These are phyloP conservation scores for Steccherinum ochraceum DNA, from an alignment of 768 basidiomycete genomes.

Conservation along the genomic window DNA sequence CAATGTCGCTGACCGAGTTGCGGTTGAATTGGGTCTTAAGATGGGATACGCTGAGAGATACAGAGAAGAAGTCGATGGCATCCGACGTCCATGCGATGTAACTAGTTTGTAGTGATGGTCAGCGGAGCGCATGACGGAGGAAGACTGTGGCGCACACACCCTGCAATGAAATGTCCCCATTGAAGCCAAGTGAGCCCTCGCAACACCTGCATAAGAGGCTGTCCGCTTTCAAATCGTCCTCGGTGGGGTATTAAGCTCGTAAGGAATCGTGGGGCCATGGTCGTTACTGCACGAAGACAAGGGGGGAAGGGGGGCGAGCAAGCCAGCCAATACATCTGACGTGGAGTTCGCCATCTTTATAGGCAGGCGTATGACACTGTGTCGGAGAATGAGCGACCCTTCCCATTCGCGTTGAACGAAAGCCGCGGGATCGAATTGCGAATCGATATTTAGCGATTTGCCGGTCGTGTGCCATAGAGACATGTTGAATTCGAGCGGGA, in stretches of 20 bases:
- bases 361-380: too few species aligned
- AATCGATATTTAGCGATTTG: too few species aligned
- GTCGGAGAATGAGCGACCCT: too few species aligned
- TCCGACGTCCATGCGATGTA: conserved; percentile 88
- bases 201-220: conserved; percentile 40
- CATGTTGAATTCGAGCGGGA: too few species aligned
- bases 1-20: conserved; percentile 34
- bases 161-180: conserved; percentile 53
- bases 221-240: conserved; percentile 30
- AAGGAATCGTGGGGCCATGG: conserved; percentile 48
- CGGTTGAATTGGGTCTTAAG: conserved; percentile 44
- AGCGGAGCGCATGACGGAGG: too few species aligned
- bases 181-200: conserved; percentile 42
- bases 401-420: too few species aligned
- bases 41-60: conserved; percentile 48
- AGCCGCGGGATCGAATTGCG: too few species aligned
- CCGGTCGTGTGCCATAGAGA: too few species aligned
- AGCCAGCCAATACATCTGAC: background rate
- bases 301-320: background rate
- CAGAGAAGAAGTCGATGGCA: conserved; percentile 83
- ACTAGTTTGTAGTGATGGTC: conserved; percentile 25
- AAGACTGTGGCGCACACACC: conserved; percentile 21
- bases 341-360: too few species aligned
- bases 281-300: background rate
- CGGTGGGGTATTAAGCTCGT: conserved; percentile 30